A percentile compares a stretch with the other conserved stretches of the same genome.
Conservation (phyloP, 441 rosid genomes). For the Isatis lusitanica region DNA sequence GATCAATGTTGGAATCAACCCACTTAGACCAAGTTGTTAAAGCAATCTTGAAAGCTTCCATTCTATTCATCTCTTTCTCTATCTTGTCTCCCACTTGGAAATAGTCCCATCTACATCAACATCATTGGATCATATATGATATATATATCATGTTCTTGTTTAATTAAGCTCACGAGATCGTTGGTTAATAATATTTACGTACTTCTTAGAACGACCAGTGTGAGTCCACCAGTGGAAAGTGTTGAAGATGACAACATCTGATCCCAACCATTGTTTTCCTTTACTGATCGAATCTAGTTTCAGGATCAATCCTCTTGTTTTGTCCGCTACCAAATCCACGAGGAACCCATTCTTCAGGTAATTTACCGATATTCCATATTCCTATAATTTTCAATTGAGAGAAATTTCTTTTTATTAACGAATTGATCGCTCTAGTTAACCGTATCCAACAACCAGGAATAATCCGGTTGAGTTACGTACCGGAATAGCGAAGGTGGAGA, state of each 20-base stretch:
- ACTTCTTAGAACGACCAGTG: constrained; percentile 37
- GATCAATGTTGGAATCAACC: constrained; percentile 52
- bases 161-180: not conserved
- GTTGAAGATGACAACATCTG: constrained; percentile 55
- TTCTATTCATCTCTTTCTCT: constrained; percentile 48
- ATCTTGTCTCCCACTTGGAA: constrained; percentile 39
- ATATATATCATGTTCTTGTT: not conserved
- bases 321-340: constrained; percentile 43
- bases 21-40: constrained; percentile 58
- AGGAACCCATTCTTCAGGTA: constrained; percentile 48
- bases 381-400: constrained; percentile 30
- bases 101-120: constrained; percentile 52
- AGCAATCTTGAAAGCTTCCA: constrained; percentile 54
- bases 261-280: constrained; percentile 41
- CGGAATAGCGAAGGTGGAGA: constrained; percentile 45
- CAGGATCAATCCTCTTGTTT: constrained; percentile 41
- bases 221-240: constrained; percentile 60
- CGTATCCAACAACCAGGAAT: not conserved
- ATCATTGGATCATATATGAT: not conserved
- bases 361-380: constrained; percentile 39
- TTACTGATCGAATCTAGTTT: constrained; percentile 53
- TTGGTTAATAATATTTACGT: constrained; percentile 13
- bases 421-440: not conserved
- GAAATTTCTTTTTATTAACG: not conserved
- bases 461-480: constrained; percentile 33